Base-by-base conservation (phyloP, 225 moss, liverwort and hornwort genomes). In the Climacium dendroides region DNA sequence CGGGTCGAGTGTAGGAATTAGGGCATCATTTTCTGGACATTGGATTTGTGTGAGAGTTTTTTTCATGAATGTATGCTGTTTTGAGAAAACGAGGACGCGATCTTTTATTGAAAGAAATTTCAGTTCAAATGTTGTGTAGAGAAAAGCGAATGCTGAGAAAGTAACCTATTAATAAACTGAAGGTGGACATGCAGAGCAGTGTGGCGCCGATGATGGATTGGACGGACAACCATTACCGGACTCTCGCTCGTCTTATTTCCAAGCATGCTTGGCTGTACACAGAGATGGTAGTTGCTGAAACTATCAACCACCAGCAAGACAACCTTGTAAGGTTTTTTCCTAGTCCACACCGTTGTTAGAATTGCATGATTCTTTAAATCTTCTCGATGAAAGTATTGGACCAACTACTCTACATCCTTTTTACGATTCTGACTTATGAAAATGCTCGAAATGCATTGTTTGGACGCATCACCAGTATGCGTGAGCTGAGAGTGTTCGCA, bases 191-290 rank as follows among this genome's bases (percentile, higher is more conserved):
- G 95, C 97, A 98, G 97, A 93, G 93, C 99, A 99, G 99, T 99
- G 96, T 99, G 85, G 99, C 99, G 92, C 99, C 99, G 65, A 99
- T 99, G 99, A 99, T 99, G 99, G 99, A 99, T 89, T 97, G 99
- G 97, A 99, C 99, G 67, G 97, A 99, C 88, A 97, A 96, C 65
- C 96, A 97, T 85, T 99, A 93, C 74, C 97, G 99, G 70, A 97
- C 99, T 58, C 91, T 99, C 79, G 99, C 99, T 64, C 99, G 99
- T 35, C 93, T 97, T 74, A 94, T 99, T 86, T 97, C 97, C 53
- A 95, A 95, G 85, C 92, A 94, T 82, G 93, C 97, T 72, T 99
- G 99, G 99, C 94, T 99, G 25, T 99, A 99, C 92, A 99, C 99
- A 28, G 99, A 99, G 91, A 99, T 99, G 99, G 94, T 99, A 82